Evolutionary conservation across 75 land plant genomes (phyloP), one percentile per base, ranked within the genome.

Genomic region (Pseudotsuga menziesii): DNA sequence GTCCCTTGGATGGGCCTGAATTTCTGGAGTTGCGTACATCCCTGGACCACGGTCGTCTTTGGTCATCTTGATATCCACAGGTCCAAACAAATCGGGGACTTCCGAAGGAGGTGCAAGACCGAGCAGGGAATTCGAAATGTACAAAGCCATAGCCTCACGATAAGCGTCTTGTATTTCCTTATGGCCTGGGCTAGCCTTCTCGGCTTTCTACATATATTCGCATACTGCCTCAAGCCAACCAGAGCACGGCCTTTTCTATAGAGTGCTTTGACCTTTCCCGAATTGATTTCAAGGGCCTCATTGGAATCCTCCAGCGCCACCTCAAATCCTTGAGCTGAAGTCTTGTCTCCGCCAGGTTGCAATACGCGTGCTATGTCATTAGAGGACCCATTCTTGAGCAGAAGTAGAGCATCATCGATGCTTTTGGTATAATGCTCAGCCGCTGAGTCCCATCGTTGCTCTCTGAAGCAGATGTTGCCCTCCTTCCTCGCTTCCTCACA

Each of bases 201-300:
- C 41, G 16, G 76, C 76, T 19, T 8, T 61, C 22, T 60, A 20
- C 55, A 80, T 25, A 8, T 15, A 41, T 25, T 73, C 75, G 39
- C 39, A 41, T 82, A 76, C 8, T 83, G 59, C 67, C 76, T 36
- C 32, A 83, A 39, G 13, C 75, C 85, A 9, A 69, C 75, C 32
- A 83, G 56, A 15, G 85, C 85, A 0, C 84, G 73, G 17, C 84
- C 85, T 54, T 83, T 83, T 5, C 79, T 35, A 69, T 54, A 82
- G 0, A 82, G 26, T 56, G 85, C 61, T 66, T 83, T 83, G 13
- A 81, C 13, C 56, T 83, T 79, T 0, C 39, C 39, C 5, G 79
- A 71, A 54, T 83, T 79, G 41, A 83, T 61, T 62, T 26, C 36
- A 11, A 83, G 70, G 9, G 79, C 76, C 16, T 58, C 39, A 44